Evolutionary conservation across 768 basidiomycete genomes (phyloP), one percentile per base, ranked within the genome.

Genomic region (Boletus barrowsii): DNA sequence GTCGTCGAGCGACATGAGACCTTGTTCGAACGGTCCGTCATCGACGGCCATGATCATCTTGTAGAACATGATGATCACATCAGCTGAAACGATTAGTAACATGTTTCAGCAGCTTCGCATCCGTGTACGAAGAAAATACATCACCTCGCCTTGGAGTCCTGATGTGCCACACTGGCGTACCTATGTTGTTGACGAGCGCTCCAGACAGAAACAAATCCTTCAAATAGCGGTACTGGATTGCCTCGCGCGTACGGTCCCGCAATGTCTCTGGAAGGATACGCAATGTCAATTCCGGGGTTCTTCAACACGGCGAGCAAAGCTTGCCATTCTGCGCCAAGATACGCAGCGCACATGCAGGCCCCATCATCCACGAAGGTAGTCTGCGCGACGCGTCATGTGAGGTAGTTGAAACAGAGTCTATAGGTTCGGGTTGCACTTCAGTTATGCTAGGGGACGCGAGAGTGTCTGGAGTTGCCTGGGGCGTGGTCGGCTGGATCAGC

Each of bases 21-120:
- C 57, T 11, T 67, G 51, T 36, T 64, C 59, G 9, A 41, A 54
- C 4, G 60, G 33, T 13, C 62, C 60, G 26, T 39, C 53, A 30
- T 65, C 61, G 13, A 65, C 47, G 1, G 56, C 49, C 5, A 45
- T 49, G 50, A 65, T 53, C 64, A 66, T 54, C 42, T 66, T 66
- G 10, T 56, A 58, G 3, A 65, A 46, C 54, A 54, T 54, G 17
- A 37, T 18, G 18, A 49, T 42, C 41, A 65, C 51, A 24, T 67
- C 59, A 5, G 32, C 64, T 65, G 24, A 33, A 32, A 17, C 32
- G 14, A 24, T 32, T 17, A 37, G 18, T 18, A 20, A 40, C 24
- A 8, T 9, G 26, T 14, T 47, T 26, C 26, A 26, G 26, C 8
- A 37, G 15, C 24, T 10, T 9, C 35, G 5, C 9, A 8, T 22